Conservation (phyloP, 2,329 filamentous ascomycete genomes). For the Berkeleyomyces basicola region DNA sequence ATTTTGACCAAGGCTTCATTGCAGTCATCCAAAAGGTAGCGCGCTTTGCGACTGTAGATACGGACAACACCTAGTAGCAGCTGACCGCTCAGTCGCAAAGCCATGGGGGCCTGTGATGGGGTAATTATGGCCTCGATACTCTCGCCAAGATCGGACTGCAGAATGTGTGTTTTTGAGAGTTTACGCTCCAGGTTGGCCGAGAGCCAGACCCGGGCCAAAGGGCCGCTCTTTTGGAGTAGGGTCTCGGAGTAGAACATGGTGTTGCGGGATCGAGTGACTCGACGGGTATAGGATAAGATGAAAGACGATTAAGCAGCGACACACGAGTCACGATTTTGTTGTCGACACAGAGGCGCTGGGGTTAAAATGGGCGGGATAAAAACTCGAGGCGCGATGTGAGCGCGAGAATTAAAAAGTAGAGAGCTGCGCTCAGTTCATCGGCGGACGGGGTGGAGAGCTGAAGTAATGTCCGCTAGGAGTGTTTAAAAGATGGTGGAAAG, state of each 20-base stretch:
- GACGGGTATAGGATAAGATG: not conserved
- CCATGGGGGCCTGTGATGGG: constrained; percentile 84
- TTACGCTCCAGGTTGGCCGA: constrained; percentile 97
- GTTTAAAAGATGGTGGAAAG: not conserved
- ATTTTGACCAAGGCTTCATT: constrained; percentile 96
- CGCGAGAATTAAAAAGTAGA: not conserved
- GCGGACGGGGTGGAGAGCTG: not conserved
- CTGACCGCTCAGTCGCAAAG: constrained; percentile 82
- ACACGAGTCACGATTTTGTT: not conserved
- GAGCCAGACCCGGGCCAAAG: constrained; percentile 92
- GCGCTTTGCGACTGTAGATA: constrained; percentile 94
- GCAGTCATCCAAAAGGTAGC: constrained; percentile 91
- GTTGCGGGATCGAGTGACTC: constrained; percentile 14
- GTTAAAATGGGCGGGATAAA: not conserved
- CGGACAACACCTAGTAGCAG: constrained; percentile 86
- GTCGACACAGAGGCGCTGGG: not conserved
- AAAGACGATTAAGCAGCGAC: not conserved
- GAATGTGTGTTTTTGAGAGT: constrained; percentile 87
- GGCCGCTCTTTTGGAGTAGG: constrained; percentile 89
- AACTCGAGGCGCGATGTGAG: not conserved
- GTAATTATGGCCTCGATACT: constrained; percentile 93
- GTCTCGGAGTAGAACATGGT: constrained; percentile 97
- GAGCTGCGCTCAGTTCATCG: not conserved
- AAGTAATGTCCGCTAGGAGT: not conserved
- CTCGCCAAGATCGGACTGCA: constrained; percentile 87